These are phyloP conservation scores for Malus hybrid DNA, from an alignment of 331 rosid genomes.

Conservation along the genomic window DNA sequence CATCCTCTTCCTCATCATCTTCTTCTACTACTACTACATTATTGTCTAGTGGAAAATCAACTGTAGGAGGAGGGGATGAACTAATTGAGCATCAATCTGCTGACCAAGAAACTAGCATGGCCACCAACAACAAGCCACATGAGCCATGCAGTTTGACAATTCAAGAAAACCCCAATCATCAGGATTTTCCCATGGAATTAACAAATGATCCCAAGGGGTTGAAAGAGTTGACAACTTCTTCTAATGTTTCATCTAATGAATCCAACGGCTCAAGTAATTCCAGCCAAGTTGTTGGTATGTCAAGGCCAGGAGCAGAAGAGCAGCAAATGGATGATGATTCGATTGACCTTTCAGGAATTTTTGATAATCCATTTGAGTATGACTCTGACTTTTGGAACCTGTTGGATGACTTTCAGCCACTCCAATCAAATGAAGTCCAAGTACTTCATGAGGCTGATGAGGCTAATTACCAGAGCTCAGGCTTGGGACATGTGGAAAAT, in stretches of 20 bases:
- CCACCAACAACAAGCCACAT: slow-evolving; percentile 9
- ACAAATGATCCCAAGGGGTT: slow-evolving; percentile 10
- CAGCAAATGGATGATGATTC: slow-evolving; percentile 18
- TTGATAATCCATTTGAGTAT: slow-evolving; percentile 41
- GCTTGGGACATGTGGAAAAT: slow-evolving; percentile 21
- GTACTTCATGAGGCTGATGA: not conserved
- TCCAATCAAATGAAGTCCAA: slow-evolving; percentile 23
- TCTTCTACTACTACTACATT: slow-evolving; percentile 32
- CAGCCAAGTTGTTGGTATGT: slow-evolving; percentile 4
- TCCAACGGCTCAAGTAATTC: slow-evolving; percentile 28
- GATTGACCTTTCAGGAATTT: slow-evolving; percentile 19
- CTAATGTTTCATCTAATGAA: slow-evolving; percentile 17
- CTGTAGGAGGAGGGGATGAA: not conserved
- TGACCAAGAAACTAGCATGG: slow-evolving; percentile 7
- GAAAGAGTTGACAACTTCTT: slow-evolving; percentile 29
- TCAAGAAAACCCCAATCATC: slow-evolving; percentile 5
- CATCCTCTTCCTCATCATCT: slow-evolving; percentile 28
- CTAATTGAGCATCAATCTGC: not conserved
- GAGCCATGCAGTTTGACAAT: not conserved
- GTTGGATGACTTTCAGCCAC: slow-evolving; percentile 31
- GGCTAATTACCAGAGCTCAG: slow-evolving; percentile 12
- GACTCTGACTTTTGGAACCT: slow-evolving; percentile 63
- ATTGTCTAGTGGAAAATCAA: slow-evolving; percentile 24
- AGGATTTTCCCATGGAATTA: slow-evolving; percentile 14
- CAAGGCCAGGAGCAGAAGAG: slow-evolving; percentile 12